A percentile compares a stretch with the other conserved stretches of the same genome.
Evolutionary conservation across 2,329 filamentous ascomycete species (phyloP).

Genomic region (Aureobasidium vineae): DNA sequence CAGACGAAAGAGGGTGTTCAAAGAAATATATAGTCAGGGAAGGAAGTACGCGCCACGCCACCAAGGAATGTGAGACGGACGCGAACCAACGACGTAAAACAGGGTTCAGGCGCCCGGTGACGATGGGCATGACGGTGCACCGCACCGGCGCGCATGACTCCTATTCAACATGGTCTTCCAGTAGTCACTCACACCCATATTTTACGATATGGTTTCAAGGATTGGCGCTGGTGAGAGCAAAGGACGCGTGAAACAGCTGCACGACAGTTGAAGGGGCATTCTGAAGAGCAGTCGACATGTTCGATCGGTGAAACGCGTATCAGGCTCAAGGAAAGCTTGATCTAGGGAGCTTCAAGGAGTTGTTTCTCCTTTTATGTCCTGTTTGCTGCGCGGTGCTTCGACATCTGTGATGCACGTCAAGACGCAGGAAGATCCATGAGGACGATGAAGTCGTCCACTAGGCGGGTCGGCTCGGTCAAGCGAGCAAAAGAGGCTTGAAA

Average conservation of each 20-base stretch:
- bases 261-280: constrained; percentile 1
- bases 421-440: not conserved
- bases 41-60: constrained; percentile 15
- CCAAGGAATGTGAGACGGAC: constrained; percentile 20
- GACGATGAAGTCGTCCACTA: not conserved
- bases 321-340: not conserved
- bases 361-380: not conserved
- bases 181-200: not conserved
- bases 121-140: constrained; percentile 2
- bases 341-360: not conserved
- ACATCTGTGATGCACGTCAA: not conserved
- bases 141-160: constrained; percentile 10
- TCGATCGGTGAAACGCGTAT: not conserved
- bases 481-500: constrained; percentile 5
- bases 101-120: constrained; percentile 13
- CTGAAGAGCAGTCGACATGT: not conserved
- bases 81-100: constrained; percentile 15
- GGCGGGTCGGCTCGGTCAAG: constrained; percentile 15
- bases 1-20: not conserved
- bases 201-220: constrained; percentile 1
- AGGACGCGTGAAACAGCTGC: constrained; percentile 18
- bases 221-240: constrained; percentile 1
- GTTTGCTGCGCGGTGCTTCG: not conserved
- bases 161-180: not conserved
- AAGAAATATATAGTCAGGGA: constrained; percentile 19